Base-by-base conservation (phyloP, 139 green algal genomes). In the Yamagishiella unicocca region DNA sequence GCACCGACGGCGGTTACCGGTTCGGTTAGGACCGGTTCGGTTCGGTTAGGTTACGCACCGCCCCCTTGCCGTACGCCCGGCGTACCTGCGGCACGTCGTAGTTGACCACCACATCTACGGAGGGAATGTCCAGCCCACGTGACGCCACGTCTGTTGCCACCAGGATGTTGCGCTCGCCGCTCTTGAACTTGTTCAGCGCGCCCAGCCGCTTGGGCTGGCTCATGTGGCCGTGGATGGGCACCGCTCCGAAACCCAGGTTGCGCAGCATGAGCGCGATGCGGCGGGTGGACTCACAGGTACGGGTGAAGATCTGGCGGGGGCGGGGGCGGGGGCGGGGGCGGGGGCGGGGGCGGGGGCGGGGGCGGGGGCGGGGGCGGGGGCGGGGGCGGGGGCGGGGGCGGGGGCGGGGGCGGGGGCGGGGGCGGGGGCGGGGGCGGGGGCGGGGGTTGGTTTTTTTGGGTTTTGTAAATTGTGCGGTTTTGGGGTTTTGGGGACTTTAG, bases 161-260 rank as follows among this genome's bases (percentile, higher is more conserved):
- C 46, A 98, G 93, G 40, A 98, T 89, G 45, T 71, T 87, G 33
- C 91, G 75, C 87, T 92, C 89, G 10, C 91, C 89, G 25, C 50
- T 64, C 93, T 99, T 99, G 93, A 99, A 99, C 93, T 99, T 99
- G 93, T 97, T 98, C 37, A 99, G 92, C 9, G 98, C 97, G 0
- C 91, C 97, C 29, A 99, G 90, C 7, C 98, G 95, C 93, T 99
- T 99, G 71, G 97, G 94, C 93, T 99, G 98, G 71, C 90, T 96
- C 98, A 99, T 99, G 90, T 99, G 96, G 42, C 98, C 98, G 90
- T 99, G 98, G 89, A 99, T 99, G 80, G 98, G 97, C 45, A 99
- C 94, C 12, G 96, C 96, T 40, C 94, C 97, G 89, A 99, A 98
- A 82, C 97, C 98, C 35, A 99, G 94, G 90, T 99, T 99, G 64